These are phyloP conservation scores for Vigna reflexopilosa DNA, from an alignment of 306 rosid genomes.

Conservation along the genomic window DNA sequence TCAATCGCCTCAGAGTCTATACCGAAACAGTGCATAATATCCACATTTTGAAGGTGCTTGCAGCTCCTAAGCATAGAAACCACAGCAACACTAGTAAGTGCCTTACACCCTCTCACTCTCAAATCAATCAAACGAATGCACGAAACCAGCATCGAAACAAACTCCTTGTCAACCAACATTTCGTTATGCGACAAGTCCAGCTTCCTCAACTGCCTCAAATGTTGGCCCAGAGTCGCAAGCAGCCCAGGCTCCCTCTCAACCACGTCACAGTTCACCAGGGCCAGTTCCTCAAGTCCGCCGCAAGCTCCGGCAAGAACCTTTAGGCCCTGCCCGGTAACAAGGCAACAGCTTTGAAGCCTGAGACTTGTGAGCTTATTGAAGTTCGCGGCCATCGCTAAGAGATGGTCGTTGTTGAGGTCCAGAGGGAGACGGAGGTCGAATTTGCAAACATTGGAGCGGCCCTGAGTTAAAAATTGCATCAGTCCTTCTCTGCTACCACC, in stretches of 20 bases:
- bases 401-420: slow-evolving; percentile 78
- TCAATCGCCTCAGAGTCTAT: slow-evolving; percentile 63
- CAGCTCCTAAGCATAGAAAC: slow-evolving; percentile 63
- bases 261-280: slow-evolving; percentile 81
- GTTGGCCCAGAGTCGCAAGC: slow-evolving; percentile 84
- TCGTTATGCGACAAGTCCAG: slow-evolving; percentile 84
- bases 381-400: slow-evolving; percentile 57
- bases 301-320: slow-evolving; percentile 60
- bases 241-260: slow-evolving; percentile 85
- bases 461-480: slow-evolving; percentile 57
- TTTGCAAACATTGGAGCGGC: slow-evolving; percentile 52
- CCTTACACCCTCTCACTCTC: slow-evolving; percentile 77
- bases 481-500: slow-evolving; percentile 85
- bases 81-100: slow-evolving; percentile 57
- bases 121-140: slow-evolving; percentile 66
- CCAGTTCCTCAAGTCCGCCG: slow-evolving; percentile 67
- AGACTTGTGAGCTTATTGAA: slow-evolving; percentile 57
- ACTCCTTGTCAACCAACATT: slow-evolving; percentile 75
- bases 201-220: slow-evolving; percentile 66
- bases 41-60: slow-evolving; percentile 65
- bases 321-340: slow-evolving; percentile 81
- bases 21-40: slow-evolving; percentile 67
- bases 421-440: slow-evolving; percentile 86
- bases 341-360: slow-evolving; percentile 84
- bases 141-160: slow-evolving; percentile 72